Evolutionary conservation across 306 rosid species (phyloP).

Genomic region (Fagus crenata): DNA sequence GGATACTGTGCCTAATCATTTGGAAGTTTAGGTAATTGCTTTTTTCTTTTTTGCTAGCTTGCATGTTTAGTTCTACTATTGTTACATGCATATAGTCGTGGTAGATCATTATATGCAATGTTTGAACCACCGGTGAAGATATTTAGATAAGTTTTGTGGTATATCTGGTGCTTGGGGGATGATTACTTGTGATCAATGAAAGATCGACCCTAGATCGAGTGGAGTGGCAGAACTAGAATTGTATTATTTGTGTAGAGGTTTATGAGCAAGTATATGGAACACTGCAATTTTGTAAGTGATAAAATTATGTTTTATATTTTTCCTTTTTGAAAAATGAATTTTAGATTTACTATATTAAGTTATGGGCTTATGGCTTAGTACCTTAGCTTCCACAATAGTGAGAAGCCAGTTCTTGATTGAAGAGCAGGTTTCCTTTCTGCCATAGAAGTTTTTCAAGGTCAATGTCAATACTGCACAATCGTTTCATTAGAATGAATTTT

Average conservation of each 20-base stretch:
- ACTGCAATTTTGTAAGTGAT: neutral
- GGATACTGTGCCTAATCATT: slow-evolving; percentile 5
- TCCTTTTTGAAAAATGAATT: neutral
- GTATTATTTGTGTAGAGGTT: neutral
- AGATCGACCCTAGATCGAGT: neutral
- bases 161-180: neutral
- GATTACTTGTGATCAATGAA: neutral
- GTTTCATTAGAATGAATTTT: neutral
- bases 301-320: neutral
- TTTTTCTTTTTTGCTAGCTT: neutral
- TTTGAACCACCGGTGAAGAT: neutral
- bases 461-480: neutral
- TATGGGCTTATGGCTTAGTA: neutral
- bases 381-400: neutral
- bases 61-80: neutral
- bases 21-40: neutral
- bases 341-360: neutral
- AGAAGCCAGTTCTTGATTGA: neutral
- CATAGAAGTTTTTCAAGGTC: neutral
- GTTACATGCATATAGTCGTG: neutral
- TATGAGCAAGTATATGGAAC: neutral
- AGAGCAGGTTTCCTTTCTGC: neutral
- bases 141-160: neutral
- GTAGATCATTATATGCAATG: neutral
- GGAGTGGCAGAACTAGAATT: neutral